Conservation (phyloP, 257 asterid species). For the Paraleonurus japonicus region DNA sequence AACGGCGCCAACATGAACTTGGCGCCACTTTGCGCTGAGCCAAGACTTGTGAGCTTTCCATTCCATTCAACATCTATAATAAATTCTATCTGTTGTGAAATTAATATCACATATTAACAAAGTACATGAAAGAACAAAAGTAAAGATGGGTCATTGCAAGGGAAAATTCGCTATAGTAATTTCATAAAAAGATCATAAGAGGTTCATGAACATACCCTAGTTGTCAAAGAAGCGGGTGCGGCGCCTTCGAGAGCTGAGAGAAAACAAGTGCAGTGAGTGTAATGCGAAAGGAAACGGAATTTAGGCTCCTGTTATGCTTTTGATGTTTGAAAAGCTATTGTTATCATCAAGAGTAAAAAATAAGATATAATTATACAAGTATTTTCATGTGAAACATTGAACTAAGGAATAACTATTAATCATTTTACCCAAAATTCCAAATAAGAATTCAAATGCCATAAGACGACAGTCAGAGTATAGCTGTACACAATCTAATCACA, state of each 20-base stretch:
- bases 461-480: not conserved
- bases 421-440: not conserved
- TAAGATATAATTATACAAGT: not conserved
- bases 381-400: not conserved
- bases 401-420: not conserved
- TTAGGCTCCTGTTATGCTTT: not conserved
- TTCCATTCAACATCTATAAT: slow-evolving; percentile 28
- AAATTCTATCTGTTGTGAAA: slow-evolving; percentile 31
- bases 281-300: too few relatives aligned
- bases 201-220: slow-evolving; percentile 42
- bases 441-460: not conserved
- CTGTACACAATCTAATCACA: not conserved
- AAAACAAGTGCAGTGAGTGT: slow-evolving; percentile 18
- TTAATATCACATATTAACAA: not conserved
- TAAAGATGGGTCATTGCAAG: not conserved
- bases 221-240: slow-evolving; percentile 71
- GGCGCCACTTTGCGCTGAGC: slow-evolving; percentile 19
- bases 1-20: slow-evolving; percentile 27
- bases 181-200: not conserved
- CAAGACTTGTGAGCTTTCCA: slow-evolving; percentile 23
- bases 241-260: slow-evolving; percentile 63
- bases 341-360: not conserved
- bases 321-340: not conserved
- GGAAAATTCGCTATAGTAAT: not conserved
- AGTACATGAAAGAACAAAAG: not conserved